Percentiles rank a stretch among this genome's conserved stretches.
Evolutionary conservation across 176 grass and related monocot species (phyloP).

Genomic region (Zea luxurians): DNA sequence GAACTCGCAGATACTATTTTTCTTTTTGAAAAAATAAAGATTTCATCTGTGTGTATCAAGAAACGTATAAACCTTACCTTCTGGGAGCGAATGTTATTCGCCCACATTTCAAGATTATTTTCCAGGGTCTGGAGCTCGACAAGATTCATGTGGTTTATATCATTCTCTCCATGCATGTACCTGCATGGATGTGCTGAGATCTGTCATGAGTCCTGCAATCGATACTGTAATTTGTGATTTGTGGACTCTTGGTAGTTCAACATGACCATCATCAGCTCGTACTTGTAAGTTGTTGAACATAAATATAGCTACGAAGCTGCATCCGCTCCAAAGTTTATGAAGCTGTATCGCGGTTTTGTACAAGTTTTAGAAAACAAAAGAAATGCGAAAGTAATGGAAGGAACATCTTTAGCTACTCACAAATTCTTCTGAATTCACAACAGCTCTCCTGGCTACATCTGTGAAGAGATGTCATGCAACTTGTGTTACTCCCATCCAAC

Average conservation of each 20-base stretch:
- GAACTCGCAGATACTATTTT: neutral
- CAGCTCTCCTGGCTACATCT: neutral
- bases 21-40: neutral
- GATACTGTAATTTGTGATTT: neutral
- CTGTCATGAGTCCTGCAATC: slow-evolving; percentile 9
- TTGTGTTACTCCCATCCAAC: neutral
- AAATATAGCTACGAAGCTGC: neutral
- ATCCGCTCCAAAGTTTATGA: neutral
- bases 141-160: slow-evolving; percentile 57
- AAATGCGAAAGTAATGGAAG: neutral
- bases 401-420: neutral
- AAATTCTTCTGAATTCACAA: neutral
- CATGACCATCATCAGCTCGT: slow-evolving; percentile 7
- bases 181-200: slow-evolving; percentile 40
- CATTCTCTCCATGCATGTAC: slow-evolving; percentile 58
- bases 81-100: slow-evolving; percentile 52
- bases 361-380: neutral
- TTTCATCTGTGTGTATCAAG: neutral
- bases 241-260: neutral
- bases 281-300: no score
- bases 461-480: no score
- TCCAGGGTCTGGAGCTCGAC: slow-evolving; percentile 73
- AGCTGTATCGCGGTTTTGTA: neutral
- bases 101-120: slow-evolving; percentile 70
- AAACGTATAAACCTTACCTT: slow-evolving; percentile 50